Evolutionary conservation across 306 rosid species (phyloP).

Genomic region (Hippophae gyantsensis): DNA sequence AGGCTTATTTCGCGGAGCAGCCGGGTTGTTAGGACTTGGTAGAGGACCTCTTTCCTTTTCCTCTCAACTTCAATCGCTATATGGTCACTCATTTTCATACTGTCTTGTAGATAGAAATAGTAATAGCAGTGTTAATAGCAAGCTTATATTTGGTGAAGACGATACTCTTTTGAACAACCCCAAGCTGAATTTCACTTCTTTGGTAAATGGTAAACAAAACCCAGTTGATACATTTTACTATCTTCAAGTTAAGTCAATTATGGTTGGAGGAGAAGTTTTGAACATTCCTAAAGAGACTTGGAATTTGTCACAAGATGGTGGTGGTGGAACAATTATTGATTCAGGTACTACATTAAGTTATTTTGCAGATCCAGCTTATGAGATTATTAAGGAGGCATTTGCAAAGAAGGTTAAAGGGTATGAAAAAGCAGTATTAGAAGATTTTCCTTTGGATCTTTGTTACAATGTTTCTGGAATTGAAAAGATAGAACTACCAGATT

Average conservation of each 20-base stretch:
- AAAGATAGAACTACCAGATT: conserved; percentile 67
- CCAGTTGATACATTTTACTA: conserved; percentile 85
- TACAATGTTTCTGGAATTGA: conserved; percentile 84
- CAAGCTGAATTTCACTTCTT: conserved; percentile 64
- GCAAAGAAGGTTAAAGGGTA: conserved; percentile 50
- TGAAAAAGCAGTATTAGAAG: conserved; percentile 28
- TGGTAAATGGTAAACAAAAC: conserved; percentile 56
- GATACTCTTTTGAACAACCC: conserved; percentile 48
- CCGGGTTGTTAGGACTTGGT: conserved; percentile 85
- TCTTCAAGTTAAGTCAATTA: conserved; percentile 53
- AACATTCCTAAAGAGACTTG: conserved; percentile 69
- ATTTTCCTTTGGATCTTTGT: conserved; percentile 69
- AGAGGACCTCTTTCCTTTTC: conserved; percentile 88
- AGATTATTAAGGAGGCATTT: conserved; percentile 59
- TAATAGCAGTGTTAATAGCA: conserved; percentile 63
- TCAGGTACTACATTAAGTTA: conserved; percentile 93
- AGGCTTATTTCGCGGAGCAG: conserved; percentile 92
- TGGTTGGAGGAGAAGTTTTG: conserved; percentile 57
- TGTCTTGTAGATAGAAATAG: conserved; percentile 91
- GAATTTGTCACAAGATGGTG: conserved; percentile 53
- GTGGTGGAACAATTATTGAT: conserved; percentile 90
- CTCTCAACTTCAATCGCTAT: conserved; percentile 85
- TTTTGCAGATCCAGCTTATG: conserved; percentile 79
- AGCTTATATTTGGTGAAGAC: conserved; percentile 83
- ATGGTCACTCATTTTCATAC: conserved; percentile 88